Evolutionary conservation across 495 filamentous ascomycete species (phyloP).

Genomic region (Lepraria neglecta): DNA sequence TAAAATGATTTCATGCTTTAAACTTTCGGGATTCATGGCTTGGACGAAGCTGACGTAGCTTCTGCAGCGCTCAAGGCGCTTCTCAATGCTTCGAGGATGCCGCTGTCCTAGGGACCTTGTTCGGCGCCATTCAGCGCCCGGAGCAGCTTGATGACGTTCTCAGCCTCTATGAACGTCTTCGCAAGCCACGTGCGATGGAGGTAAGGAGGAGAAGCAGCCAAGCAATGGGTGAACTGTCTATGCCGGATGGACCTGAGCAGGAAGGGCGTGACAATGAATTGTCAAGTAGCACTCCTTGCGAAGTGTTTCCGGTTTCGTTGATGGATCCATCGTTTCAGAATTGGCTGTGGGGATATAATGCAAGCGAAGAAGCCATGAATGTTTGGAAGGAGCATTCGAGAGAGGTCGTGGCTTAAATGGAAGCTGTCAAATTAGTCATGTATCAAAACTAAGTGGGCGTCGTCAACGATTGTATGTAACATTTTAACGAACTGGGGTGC

Average conservation of each 20-base stretch:
- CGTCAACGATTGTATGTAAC: too few relatives aligned
- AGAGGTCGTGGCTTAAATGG: too few relatives aligned
- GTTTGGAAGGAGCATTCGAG: conserved; percentile 28
- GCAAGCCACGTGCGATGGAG: conserved; percentile 42
- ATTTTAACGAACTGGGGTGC: too few relatives aligned
- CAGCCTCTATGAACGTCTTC: conserved; percentile 41
- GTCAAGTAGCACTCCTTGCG: conserved; percentile 25
- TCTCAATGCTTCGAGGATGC: conserved; percentile 48
- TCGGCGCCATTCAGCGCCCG: conserved; percentile 35
- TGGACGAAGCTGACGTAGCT: too few relatives aligned
- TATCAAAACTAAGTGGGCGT: too few relatives aligned
- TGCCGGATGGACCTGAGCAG: conserved; percentile 48
- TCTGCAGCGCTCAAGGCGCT: conserved; percentile 40
- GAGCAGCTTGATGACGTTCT: conserved; percentile 39
- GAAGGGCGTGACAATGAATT: conserved; percentile 43
- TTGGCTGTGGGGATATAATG: conserved; percentile 44
- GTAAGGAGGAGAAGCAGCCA: conserved; percentile 44
- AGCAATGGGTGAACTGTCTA: conserved; percentile 45
- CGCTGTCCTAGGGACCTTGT: conserved; percentile 42
- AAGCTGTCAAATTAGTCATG: too few relatives aligned
- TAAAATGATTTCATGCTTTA: too few relatives aligned
- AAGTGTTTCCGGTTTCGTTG: conserved; percentile 41
- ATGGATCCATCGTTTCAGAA: conserved; percentile 40
- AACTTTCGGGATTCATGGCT: too few relatives aligned
- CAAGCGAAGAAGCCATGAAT: conserved; percentile 36